Evolutionary conservation across 768 basidiomycete genomes (phyloP), one percentile per base, ranked within the genome.

Genomic region (Pulveroboletus sp.): DNA sequence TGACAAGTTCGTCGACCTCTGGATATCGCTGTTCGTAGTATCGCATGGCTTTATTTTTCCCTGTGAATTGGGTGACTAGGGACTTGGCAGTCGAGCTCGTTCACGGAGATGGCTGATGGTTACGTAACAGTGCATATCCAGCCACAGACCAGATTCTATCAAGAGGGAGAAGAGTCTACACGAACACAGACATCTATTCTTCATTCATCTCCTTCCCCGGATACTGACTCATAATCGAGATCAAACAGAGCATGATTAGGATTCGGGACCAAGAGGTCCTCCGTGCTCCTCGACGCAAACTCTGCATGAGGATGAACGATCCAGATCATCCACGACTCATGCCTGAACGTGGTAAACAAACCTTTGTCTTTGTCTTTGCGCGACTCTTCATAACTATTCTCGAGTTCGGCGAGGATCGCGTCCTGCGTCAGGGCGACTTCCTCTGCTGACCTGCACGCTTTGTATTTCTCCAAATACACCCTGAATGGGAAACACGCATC

Each of bases 1-100:
- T 97, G 71, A 98, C 96, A 45, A 98, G 85, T 69, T 96, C 91
- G 68, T 99, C 95, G 55, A 96, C 91, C 70, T 97, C 90, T 26
- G 93, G 93, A 66, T 93, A 96, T 60, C 85, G 83, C 63, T 88
- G 89, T 68, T 91, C 85, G 70, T 95, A 96, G 71, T 92, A 97
- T 35, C 93, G 83, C 92, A 94, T 93, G 8, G 17, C 15, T 38
- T 12, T 14, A 21, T 2, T 15, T 8, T 38, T 21, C 3, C 21
- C n/a, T 33, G 14, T 1, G 18, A 43, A 14, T 10, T 21, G 42
- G 21, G 2, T 8, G 14, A 21, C 15, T 12, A 1, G 30, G 14
- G 21, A 7, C 12, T 31, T 11, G 7, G 28, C 5, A 14, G 8
- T 17, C 36, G 17, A 47, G 11, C 6, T 42, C 21, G 21, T 21